These are phyloP conservation scores for Silybum marianum DNA, from an alignment of 129 eudicot species.

Conservation along the genomic window DNA sequence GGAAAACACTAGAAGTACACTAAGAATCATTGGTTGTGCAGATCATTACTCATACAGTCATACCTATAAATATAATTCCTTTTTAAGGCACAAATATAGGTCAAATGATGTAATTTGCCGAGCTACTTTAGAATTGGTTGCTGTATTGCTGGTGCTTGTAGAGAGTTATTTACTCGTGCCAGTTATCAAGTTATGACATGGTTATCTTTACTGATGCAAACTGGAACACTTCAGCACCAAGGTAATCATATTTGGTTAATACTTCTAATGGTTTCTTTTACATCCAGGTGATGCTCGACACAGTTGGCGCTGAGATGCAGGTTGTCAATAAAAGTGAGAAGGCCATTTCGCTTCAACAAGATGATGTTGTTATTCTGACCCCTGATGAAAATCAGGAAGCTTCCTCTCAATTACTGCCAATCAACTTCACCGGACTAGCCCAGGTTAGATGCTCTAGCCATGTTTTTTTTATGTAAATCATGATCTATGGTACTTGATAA, in stretches of 20 bases:
- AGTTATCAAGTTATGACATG: neutral
- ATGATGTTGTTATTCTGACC: conserved; percentile 66
- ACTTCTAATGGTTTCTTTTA: neutral
- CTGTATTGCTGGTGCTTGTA: neutral
- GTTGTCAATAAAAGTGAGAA: conserved; percentile 73
- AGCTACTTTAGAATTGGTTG: neutral
- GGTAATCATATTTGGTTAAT: neutral
- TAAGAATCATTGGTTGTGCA: neutral
- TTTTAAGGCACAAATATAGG: neutral
- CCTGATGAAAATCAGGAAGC: conserved; percentile 84
- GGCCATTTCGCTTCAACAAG: conserved; percentile 66
- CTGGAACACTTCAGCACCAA: neutral
- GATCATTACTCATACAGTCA: neutral
- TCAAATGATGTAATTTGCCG: neutral
- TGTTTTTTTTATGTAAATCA: neutral
- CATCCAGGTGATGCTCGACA: conserved; percentile 89
- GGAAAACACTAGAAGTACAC: neutral
- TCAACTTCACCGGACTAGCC: conserved; percentile 71
- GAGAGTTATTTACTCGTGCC: neutral
- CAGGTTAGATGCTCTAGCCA: conserved; percentile 44
- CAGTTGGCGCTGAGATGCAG: conserved; percentile 88
- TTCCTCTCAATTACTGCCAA: conserved; percentile 67
- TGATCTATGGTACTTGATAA: neutral
- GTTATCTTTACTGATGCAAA: neutral
- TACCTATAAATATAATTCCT: no score